Conservation (phyloP, 306 rosid genomes). For the Castanospermum australe region DNA sequence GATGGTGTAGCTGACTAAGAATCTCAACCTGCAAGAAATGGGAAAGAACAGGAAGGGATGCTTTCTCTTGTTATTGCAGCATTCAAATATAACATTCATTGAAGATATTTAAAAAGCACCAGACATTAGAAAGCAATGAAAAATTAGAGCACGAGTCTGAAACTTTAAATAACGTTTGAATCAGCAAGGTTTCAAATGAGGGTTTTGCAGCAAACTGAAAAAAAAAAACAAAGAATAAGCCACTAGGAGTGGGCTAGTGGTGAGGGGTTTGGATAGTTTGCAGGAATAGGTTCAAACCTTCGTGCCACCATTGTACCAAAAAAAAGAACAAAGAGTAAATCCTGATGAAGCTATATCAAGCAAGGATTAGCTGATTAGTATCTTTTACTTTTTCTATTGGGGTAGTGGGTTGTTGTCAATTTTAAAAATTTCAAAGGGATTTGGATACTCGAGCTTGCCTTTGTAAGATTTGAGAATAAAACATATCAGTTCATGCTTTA, state of each 20-base stretch:
- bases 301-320: too few species aligned
- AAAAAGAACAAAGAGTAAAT: constrained; percentile 1
- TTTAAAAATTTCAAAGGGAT: background rate
- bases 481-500: background rate
- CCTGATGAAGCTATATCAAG: background rate
- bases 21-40: constrained; percentile 71
- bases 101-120: constrained; percentile 6
- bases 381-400: background rate
- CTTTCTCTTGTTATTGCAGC: constrained; percentile 15
- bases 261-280: too few species aligned
- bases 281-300: too few species aligned
- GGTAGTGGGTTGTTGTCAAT: background rate
- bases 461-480: constrained; percentile 5
- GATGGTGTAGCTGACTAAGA: constrained; percentile 93
- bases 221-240: background rate
- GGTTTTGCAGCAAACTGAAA: background rate
- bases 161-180: constrained; percentile 10
- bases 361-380: constrained; percentile 18
- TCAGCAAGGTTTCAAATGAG: constrained; percentile 11
- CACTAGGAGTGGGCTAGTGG: too few species aligned
- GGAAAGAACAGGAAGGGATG: constrained; percentile 20
- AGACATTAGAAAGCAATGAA: constrained; percentile 8
- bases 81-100: constrained; percentile 16
- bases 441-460: constrained; percentile 15
- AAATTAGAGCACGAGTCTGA: background rate